These are phyloP conservation scores for Pyrus pyrifolia DNA, from an alignment of 306 rosid species.

Conservation along the genomic window DNA sequence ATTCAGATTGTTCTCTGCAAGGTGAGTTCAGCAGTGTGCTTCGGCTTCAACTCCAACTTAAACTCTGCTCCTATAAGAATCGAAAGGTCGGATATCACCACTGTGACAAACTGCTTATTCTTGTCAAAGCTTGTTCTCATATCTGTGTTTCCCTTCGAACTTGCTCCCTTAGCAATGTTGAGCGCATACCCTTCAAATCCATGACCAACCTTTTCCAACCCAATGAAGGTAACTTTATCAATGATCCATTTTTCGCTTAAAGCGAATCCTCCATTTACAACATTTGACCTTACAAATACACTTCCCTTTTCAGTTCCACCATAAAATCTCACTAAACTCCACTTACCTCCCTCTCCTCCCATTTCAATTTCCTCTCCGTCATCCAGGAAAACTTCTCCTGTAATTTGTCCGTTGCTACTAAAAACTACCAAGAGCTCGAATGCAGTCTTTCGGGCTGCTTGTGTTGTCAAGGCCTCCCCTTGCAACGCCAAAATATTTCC, in stretches of 20 bases:
- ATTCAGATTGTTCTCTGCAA: neutral
- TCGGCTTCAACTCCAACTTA: slow-evolving; percentile 28
- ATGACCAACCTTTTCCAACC: slow-evolving; percentile 33
- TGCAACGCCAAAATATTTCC: slow-evolving; percentile 73
- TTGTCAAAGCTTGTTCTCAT: slow-evolving; percentile 18
- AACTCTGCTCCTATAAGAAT: slow-evolving; percentile 61
- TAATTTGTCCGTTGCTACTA: slow-evolving; percentile 24
- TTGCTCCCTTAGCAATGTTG: slow-evolving; percentile 21
- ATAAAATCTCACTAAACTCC: slow-evolving; percentile 56
- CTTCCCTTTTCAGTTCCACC: slow-evolving; percentile 9
- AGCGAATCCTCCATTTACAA: slow-evolving; percentile 54
- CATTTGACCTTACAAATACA: slow-evolving; percentile 37
- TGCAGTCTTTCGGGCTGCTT: slow-evolving; percentile 44
- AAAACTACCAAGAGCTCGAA: slow-evolving; percentile 58
- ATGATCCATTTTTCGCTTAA: slow-evolving; percentile 50
- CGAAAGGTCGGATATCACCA: slow-evolving; percentile 40
- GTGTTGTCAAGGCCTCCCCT: slow-evolving; percentile 57
- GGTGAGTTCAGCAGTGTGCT: neutral
- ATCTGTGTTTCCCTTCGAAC: slow-evolving; percentile 12
- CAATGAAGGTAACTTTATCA: slow-evolving; percentile 49
- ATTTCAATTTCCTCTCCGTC: slow-evolving; percentile 59
- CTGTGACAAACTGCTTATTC: slow-evolving; percentile 25
- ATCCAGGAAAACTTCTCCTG: slow-evolving; percentile 74
- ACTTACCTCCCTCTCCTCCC: slow-evolving; percentile 39
- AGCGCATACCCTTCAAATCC: slow-evolving; percentile 15